These are phyloP conservation scores for Lomentospora prolificans DNA, from an alignment of 2,329 filamentous ascomycete genomes.

Conservation along the genomic window DNA sequence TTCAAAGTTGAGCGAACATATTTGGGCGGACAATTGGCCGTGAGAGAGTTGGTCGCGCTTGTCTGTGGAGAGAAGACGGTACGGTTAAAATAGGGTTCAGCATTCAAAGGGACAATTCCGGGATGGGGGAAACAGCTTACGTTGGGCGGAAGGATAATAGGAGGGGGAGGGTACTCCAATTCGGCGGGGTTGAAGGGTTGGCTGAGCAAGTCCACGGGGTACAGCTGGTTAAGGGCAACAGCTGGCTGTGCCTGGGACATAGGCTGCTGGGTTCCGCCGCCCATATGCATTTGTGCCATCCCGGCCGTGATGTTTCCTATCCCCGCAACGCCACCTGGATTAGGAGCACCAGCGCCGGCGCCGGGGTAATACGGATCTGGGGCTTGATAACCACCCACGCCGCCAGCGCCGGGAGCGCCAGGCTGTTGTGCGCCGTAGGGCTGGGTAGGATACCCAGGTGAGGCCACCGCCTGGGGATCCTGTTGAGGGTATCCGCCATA, in stretches of 20 bases:
- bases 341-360: slow-evolving; percentile 23
- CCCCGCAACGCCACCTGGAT: slow-evolving; percentile 35
- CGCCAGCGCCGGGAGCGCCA: slow-evolving; percentile 24
- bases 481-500: slow-evolving; percentile 54
- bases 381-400: slow-evolving; percentile 54
- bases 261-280: slow-evolving; percentile 29
- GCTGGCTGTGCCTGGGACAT: slow-evolving; percentile 32
- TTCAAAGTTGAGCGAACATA: slow-evolving; percentile 95
- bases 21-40: slow-evolving; percentile 85
- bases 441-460: slow-evolving; percentile 24
- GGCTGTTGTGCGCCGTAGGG: slow-evolving; percentile 34
- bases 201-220: slow-evolving; percentile 81
- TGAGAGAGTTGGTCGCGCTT: slow-evolving; percentile 81
- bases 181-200: slow-evolving; percentile 93
- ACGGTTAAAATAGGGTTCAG: background rate
- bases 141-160: slow-evolving; percentile 83
- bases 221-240: slow-evolving; percentile 66
- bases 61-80: slow-evolving; percentile 43
- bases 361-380: slow-evolving; percentile 55
- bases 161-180: slow-evolving; percentile 81
- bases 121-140: slow-evolving; percentile 43
- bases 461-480: slow-evolving; percentile 32
- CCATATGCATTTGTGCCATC: slow-evolving; percentile 79
- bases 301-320: slow-evolving; percentile 65
- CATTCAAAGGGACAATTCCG: too few relatives aligned